Percentiles rank a stretch among this genome's conserved stretches.
Conservation (phyloP, 208 protist species). For the Crithidia acanthocephali region DNA sequence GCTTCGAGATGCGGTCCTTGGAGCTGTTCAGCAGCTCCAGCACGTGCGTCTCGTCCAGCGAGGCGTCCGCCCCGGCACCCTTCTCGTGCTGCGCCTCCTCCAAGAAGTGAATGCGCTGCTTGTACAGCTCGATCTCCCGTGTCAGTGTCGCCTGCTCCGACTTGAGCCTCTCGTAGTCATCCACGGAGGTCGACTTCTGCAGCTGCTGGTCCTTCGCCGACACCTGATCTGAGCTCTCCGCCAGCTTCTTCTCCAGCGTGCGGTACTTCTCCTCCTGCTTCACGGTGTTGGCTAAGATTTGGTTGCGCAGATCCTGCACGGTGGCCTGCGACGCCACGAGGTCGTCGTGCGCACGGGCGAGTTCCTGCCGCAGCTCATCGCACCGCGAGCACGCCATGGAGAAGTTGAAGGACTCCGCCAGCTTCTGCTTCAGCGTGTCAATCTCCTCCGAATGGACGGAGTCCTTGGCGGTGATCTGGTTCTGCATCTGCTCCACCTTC, state of each 20-base stretch:
- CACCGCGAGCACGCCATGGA: constrained; percentile 24
- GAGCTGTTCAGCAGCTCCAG: constrained; percentile 55
- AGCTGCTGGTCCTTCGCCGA: constrained; percentile 36
- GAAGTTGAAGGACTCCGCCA: constrained; percentile 28
- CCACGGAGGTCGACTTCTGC: constrained; percentile 32
- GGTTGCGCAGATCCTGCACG: constrained; percentile 29
- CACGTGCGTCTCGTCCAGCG: constrained; percentile 53
- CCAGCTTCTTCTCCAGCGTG: constrained; percentile 43
- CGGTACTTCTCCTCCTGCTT: constrained; percentile 44
- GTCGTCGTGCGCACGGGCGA: constrained; percentile 29
- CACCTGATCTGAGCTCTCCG: constrained; percentile 42
- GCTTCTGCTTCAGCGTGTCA: constrained; percentile 24
- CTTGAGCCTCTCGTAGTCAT: constrained; percentile 44
- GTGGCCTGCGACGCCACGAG: constrained; percentile 23
- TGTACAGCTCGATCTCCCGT: constrained; percentile 47
- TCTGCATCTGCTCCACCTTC: constrained; percentile 33
- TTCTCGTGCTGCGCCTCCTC: constrained; percentile 23
- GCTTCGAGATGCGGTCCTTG: constrained; percentile 60
- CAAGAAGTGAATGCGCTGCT: constrained; percentile 41
- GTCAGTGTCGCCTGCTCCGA: constrained; percentile 43
- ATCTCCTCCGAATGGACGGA: constrained; percentile 22
- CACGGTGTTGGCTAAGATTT: constrained; percentile 35
- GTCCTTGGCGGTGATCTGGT: constrained; percentile 28
- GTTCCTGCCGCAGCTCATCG: constrained; percentile 33
- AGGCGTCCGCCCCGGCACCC: constrained; percentile 4